phyloP scores from a whole-genome alignment of 768 basidiomycete species.

The Rhodosporidiobolus sp. region DNA sequence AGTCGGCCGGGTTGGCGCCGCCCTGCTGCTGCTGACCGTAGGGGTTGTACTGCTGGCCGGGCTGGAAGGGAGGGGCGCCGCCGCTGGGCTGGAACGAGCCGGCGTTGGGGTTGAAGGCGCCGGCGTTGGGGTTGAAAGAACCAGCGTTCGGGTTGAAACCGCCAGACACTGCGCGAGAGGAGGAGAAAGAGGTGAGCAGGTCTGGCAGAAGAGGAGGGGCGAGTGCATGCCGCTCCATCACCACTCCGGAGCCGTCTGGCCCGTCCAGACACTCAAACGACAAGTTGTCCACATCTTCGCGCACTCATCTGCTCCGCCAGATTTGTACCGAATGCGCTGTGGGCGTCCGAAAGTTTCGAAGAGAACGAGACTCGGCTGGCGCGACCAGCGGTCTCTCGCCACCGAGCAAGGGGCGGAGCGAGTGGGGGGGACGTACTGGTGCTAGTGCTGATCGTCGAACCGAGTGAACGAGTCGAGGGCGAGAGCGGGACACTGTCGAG shows the following conservation, averaged over 20 bases:
- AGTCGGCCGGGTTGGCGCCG: constrained; percentile 37
- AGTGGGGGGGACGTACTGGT: background rate
- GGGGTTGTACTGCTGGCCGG: constrained; percentile 47
- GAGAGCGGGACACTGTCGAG: background rate
- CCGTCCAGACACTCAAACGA: background rate
- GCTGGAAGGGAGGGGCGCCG: constrained; percentile 47
- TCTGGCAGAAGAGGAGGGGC: background rate
- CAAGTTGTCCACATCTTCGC: background rate
- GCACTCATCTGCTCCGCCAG: background rate
- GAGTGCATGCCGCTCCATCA: background rate
- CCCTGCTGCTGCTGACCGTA: constrained; percentile 47
- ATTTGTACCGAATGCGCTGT: background rate
- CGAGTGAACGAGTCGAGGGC: background rate
- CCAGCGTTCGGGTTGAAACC: too few species aligned
- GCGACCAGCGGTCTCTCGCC: background rate
- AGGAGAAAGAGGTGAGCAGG: too few species aligned
- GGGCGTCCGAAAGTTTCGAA: background rate
- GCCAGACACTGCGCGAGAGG: background rate
- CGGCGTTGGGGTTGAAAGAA: constrained; percentile 43
- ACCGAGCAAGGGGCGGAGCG: background rate
- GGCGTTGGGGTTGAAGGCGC: constrained; percentile 41
- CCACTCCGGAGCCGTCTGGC: background rate
- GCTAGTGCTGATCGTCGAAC: background rate
- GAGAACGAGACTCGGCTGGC: background rate
- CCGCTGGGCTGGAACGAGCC: constrained; percentile 34